Conservation (phyloP, 2,329 filamentous ascomycete genomes). For the Madurella fahalii region DNA sequence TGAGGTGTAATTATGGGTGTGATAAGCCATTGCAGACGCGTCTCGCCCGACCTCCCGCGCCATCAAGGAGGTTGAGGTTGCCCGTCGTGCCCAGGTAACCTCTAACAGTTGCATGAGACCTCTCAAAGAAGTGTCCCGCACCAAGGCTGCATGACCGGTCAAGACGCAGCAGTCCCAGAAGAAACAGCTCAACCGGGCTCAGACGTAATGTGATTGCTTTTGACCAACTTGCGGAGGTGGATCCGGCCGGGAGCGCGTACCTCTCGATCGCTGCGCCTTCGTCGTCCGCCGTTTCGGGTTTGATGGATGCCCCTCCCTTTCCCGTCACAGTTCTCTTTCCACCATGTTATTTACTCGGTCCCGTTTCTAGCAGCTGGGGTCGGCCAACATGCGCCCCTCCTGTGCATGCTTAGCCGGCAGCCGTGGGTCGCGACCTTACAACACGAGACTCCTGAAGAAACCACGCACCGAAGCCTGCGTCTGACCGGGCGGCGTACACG, state of each 20-base stretch:
- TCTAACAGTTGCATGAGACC: too few species aligned
- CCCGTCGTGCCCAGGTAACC: too few species aligned
- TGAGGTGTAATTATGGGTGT: conserved; percentile 2
- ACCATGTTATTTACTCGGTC: too few species aligned
- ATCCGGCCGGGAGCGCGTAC: not conserved
- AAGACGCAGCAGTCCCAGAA: not conserved
- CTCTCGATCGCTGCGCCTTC: too few species aligned
- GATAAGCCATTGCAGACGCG: conserved; percentile 14
- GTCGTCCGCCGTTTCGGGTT: too few species aligned
- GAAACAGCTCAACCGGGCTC: not conserved
- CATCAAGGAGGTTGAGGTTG: conserved; percentile 1
- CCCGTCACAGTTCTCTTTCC: too few species aligned
- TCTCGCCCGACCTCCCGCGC: conserved; percentile 8
- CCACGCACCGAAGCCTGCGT: not conserved
- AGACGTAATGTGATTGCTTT: too few species aligned
- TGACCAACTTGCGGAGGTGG: not conserved
- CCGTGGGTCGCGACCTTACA: not conserved
- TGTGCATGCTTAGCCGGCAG: not conserved
- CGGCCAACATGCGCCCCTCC: not conserved
- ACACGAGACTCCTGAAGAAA: not conserved
- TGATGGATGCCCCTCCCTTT: too few species aligned
- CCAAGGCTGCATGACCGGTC: not conserved
- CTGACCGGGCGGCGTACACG: not conserved
- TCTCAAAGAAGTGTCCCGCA: not conserved
- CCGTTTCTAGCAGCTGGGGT: not conserved